phyloP scores from a whole-genome alignment of 306 rosid species.

The Cucumis hystrix region DNA sequence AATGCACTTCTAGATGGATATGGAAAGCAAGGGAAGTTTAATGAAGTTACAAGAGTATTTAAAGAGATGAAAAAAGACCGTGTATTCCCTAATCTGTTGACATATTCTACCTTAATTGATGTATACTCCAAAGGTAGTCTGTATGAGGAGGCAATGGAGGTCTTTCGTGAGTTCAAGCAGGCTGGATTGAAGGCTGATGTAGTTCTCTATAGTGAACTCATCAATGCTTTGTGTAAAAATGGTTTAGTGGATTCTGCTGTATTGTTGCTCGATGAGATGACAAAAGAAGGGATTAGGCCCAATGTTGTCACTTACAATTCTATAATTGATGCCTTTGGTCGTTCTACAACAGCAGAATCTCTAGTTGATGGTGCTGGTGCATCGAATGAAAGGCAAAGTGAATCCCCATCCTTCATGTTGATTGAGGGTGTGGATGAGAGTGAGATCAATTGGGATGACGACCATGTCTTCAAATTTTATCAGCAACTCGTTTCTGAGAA shows the following conservation, averaged over 20 bases:
- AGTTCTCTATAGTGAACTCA: conserved; percentile 75
- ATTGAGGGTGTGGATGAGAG: conserved; percentile 5
- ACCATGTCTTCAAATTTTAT: conserved; percentile 25
- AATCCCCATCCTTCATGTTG: conserved; percentile 11
- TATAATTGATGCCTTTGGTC: conserved; percentile 67
- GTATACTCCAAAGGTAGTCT: conserved; percentile 69
- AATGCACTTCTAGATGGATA: conserved; percentile 81
- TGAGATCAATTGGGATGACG: conserved; percentile 11
- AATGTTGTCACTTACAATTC: conserved; percentile 88
- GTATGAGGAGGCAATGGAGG: conserved; percentile 55
- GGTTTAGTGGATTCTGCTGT: conserved; percentile 60
- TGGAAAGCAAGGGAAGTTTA: conserved; percentile 65
- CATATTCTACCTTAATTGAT: conserved; percentile 79
- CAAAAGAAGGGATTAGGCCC: conserved; percentile 63
- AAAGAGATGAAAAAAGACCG: conserved; percentile 47
- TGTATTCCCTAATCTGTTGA: conserved; percentile 45
- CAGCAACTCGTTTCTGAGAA: conserved; percentile 53
- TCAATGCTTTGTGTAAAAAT: conserved; percentile 70
- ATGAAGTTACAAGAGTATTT: conserved; percentile 39
- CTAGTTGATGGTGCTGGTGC: conserved; percentile 12
- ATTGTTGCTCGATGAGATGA: conserved; percentile 82
- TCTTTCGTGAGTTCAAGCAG: conserved; percentile 49
- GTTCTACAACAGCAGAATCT: conserved; percentile 22
- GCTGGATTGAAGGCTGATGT: conserved; percentile 74
- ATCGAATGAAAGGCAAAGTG: conserved; percentile 7